A percentile compares a stretch with the other conserved stretches of the same genome.
Evolutionary conservation across 176 grass and related monocot genomes (phyloP).

Genomic region (Guadua angustifolia): DNA sequence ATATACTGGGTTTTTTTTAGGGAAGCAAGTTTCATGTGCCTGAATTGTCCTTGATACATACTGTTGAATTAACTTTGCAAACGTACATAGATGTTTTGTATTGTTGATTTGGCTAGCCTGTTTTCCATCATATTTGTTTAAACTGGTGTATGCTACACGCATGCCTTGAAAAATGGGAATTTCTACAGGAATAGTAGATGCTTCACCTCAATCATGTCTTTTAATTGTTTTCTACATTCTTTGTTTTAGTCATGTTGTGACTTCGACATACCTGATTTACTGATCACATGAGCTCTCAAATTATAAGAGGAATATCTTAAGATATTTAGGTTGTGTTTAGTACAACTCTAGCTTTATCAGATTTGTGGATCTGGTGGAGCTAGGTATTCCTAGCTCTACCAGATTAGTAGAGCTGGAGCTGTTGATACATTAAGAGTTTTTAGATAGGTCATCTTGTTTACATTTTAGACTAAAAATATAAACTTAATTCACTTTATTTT

Average conservation of each 20-base stretch:
- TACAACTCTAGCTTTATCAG: too few relatives aligned
- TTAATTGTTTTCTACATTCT: neutral
- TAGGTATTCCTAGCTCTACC: too few relatives aligned
- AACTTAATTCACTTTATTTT: too few relatives aligned
- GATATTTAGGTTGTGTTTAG: too few relatives aligned
- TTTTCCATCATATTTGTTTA: neutral
- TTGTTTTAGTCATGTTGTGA: neutral
- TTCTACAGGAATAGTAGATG: neutral
- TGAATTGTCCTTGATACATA: slow-evolving; percentile 38
- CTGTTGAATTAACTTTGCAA: slow-evolving; percentile 28
- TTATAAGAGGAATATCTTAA: neutral
- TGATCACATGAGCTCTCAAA: neutral
- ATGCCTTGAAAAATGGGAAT: neutral
- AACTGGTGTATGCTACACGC: slow-evolving; percentile 1
- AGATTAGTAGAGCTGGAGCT: too few relatives aligned
- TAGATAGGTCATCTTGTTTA: too few relatives aligned
- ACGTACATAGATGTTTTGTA: slow-evolving; percentile 13
- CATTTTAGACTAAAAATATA: too few relatives aligned
- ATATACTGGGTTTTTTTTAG: slow-evolving; percentile 31
- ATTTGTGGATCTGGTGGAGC: too few relatives aligned
- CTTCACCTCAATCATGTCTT: neutral
- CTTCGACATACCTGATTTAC: neutral
- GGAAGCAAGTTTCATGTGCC: slow-evolving; percentile 43
- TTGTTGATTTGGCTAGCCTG: neutral
- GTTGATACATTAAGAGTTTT: too few relatives aligned